Base-by-base conservation (phyloP, 2,329 filamentous ascomycete genomes). In the Hymenoscyphus fructigenus region DNA sequence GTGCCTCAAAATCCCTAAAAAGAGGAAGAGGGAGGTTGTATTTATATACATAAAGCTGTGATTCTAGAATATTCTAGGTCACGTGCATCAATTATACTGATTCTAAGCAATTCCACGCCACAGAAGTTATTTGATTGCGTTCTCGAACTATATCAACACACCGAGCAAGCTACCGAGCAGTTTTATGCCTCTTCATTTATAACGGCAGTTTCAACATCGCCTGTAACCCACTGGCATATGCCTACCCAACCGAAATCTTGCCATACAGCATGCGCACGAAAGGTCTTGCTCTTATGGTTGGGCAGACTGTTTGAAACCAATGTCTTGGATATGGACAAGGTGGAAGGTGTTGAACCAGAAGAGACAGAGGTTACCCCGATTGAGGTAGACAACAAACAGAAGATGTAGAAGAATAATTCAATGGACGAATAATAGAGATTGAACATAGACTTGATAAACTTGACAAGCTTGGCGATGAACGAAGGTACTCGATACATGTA, bases 151-250 rank as follows among this genome's bases (percentile, higher is more conserved):
- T 44, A 44, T 15, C 6, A 44, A n/a, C 15, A 44, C n/a, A 47
- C 6, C 34, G 10, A 36, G 10, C 34, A 36, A 23, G n/a, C 44
- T 20, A 23, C 44, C 3, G 44, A 47, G 84, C 86, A 69, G 80
- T 88, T 34, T 81, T 82, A 26, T 85, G 86, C 69, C 80, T 88
- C 67, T 88, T 85, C 80, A 75, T 85, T 23, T 88, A 86, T 69
- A 82, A 82, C 61, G 78, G 85, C 71, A 85, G 84, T 69, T 87
- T 87, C 75, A 83, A 85, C 67, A 83, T 88, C 64, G 85, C 82
- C 57, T 87, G 85, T 75, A 85, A 83, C 0, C 84, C 84, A 58
- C 78, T 88, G 53, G 78, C 87, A 12, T 79, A 86, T 47, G 81
- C 82, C 60, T 88, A 88, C 68, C 81, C 84, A 0, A 80, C 86